Evolutionary conservation across 1,284 basidiomycete species (phyloP), one percentile per base, ranked within the genome.

Genomic region (Rhodotorula sp.): DNA sequence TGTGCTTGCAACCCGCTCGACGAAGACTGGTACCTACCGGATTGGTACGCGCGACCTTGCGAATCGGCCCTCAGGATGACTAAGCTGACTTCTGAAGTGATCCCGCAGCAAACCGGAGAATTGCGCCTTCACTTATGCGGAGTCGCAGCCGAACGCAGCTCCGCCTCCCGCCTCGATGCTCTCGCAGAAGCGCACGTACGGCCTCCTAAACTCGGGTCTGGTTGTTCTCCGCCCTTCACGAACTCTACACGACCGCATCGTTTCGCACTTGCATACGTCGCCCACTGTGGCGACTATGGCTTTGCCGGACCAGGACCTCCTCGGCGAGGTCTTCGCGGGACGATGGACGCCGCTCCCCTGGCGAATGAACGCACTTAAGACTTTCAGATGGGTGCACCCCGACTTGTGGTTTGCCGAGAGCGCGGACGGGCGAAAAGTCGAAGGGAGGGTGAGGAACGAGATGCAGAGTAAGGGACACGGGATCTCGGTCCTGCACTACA

Each of bases 351-450:
- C 64, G 29, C 20, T 66, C 15, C 54, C 49, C 24, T 66, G 64
- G 64, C 29, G 58, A n/a, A 60, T 46, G 58, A 66, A 66, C 51
- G 58, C 64, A 51, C 60, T 66, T 58, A 66, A 66, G 58, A 66
- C 64, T 26, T 26, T 66, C 29, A 24, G 64, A 20, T 66, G 64
- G 64, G 64, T 66, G 26, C 64, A 66, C 20, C 64, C 64, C 4
- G 51, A 60, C 44, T 15, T 66, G n/a, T 66, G 59, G 64, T 65
- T 56, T n/a, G 14, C 42, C 4, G 42, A 48, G 8, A 2, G 4
- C 1, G 42, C n/a, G 8, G 44, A 30, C 5, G 37, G 49, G 3
- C 2, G 17, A 15, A 6, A n/a, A 33, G 10, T 62, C 22, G 64
- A 66, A 20, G 64, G 64, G 0, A 12, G 64, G 29, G 64, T 37